Evolutionary conservation across 2,329 filamentous ascomycete species (phyloP).

Genomic region (Arthrocladium fulminans): DNA sequence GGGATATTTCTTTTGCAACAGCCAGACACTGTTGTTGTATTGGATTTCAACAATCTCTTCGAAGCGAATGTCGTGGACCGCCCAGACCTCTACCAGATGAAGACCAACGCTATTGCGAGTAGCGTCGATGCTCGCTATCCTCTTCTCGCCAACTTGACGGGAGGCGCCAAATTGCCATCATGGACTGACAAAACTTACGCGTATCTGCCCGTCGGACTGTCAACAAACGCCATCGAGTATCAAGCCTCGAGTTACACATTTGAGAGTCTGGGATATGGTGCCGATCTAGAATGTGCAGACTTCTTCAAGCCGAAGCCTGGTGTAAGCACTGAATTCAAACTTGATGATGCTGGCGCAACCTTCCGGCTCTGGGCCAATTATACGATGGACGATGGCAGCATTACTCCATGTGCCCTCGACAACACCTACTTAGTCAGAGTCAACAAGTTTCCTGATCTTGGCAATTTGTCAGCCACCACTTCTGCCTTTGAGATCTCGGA

Average conservation of each 20-base stretch:
- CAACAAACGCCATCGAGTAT: not conserved
- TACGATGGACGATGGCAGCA: not conserved
- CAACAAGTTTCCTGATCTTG: not conserved
- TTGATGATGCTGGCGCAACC: not conserved
- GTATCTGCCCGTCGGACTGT: not conserved
- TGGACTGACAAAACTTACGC: too few relatives aligned
- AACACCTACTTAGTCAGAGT: not conserved
- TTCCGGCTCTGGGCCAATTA: not conserved
- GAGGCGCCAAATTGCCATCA: too few relatives aligned
- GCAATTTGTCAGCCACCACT: not conserved
- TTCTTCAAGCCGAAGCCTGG: not conserved
- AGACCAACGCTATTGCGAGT: too few relatives aligned
- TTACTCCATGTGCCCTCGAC: not conserved
- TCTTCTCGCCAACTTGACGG: too few relatives aligned
- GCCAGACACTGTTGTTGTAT: not conserved
- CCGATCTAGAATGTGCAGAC: not conserved
- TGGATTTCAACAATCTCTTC: not conserved
- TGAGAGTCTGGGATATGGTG: not conserved
- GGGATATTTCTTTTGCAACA: slow-evolving; percentile 35
- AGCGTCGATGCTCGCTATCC: too few relatives aligned
- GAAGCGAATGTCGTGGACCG: not conserved
- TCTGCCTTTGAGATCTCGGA: not conserved
- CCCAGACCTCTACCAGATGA: too few relatives aligned
- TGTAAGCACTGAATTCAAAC: not conserved
- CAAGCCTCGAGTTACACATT: not conserved